A percentile compares a stretch with the other conserved stretches of the same genome.
phyloP scores from a whole-genome alignment of 2,329 filamentous ascomycete genomes.

The Fonsecaea nubica region DNA sequence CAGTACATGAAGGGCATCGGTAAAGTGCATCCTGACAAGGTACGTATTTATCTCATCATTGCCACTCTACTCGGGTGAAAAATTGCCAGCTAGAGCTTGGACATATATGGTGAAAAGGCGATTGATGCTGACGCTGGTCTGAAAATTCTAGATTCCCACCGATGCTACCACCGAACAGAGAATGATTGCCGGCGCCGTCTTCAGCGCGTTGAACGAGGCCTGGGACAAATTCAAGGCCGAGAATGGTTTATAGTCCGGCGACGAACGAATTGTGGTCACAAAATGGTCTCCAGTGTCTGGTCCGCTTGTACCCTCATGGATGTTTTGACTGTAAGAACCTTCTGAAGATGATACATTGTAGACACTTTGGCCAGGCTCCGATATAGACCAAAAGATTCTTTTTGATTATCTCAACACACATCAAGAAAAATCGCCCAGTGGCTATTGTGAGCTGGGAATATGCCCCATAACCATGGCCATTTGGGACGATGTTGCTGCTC shows the following conservation, averaged over 20 bases:
- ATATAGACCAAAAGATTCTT: background rate
- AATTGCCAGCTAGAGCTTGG: background rate
- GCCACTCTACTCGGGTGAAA: background rate
- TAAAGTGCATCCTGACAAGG: constrained; percentile 98
- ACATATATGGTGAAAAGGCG: background rate
- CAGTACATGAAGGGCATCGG: constrained; percentile 99
- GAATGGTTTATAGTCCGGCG: constrained; percentile 58
- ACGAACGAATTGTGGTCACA: constrained; percentile 1
- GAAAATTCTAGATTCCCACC: constrained; percentile 61
- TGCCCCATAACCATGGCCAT: background rate
- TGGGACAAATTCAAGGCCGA: constrained; percentile 73
- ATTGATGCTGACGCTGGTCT: background rate
- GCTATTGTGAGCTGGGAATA: background rate
- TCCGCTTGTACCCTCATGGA: background rate
- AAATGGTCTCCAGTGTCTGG: background rate
- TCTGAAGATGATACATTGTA: background rate
- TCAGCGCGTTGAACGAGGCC: constrained; percentile 69
- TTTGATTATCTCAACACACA: background rate
- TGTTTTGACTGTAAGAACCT: background rate
- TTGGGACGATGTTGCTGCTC: background rate
- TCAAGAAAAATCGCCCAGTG: background rate
- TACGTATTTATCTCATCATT: constrained; percentile 50
- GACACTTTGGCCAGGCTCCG: background rate
- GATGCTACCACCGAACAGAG: constrained; percentile 70
- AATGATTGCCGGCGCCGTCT: constrained; percentile 71